A percentile compares a stretch with the other conserved stretches of the same genome.
phyloP scores from a whole-genome alignment of 306 rosid genomes.

The Crataegus laevigata region DNA sequence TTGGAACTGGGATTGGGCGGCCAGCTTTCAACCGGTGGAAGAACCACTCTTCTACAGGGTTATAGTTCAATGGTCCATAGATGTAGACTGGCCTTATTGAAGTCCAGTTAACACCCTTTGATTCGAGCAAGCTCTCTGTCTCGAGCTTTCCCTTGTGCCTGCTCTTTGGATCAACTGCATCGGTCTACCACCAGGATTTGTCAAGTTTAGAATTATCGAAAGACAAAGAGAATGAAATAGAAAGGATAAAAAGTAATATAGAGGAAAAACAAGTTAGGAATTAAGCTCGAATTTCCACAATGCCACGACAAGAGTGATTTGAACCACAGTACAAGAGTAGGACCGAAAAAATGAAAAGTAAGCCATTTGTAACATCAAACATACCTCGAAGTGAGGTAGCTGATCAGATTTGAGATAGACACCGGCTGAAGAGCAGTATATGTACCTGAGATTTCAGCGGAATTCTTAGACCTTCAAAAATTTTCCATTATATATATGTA shows the following conservation, averaged over 20 bases:
- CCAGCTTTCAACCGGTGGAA: conserved; percentile 96
- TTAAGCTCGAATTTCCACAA: background rate
- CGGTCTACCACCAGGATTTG: conserved; percentile 37
- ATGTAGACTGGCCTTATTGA: conserved; percentile 94
- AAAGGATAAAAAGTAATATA: background rate
- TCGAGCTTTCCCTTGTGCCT: conserved; percentile 99
- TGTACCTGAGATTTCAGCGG: conserved; percentile 52
- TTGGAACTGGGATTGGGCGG: conserved; percentile 91
- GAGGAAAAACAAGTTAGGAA: background rate
- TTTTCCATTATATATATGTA: background rate
- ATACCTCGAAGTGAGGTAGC: conserved; percentile 80
- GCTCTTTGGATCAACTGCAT: conserved; percentile 98
- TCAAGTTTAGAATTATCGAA: background rate
- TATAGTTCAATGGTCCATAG: conserved; percentile 93
- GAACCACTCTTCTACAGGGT: conserved; percentile 99
- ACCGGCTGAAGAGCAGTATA: conserved; percentile 98
- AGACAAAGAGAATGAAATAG: background rate
- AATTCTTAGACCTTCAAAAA: background rate
- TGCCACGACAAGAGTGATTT: background rate
- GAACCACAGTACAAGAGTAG: background rate
- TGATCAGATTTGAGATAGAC: conserved; percentile 89
- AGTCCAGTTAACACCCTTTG: conserved; percentile 84
- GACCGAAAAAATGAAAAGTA: background rate
- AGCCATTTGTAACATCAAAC: conserved; percentile 14
- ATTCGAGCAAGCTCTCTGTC: conserved; percentile 71